Percentiles rank a stretch among this genome's conserved stretches.
Evolutionary conservation across 495 filamentous ascomycete genomes (phyloP).

Genomic region (Emericellopsis terricola): DNA sequence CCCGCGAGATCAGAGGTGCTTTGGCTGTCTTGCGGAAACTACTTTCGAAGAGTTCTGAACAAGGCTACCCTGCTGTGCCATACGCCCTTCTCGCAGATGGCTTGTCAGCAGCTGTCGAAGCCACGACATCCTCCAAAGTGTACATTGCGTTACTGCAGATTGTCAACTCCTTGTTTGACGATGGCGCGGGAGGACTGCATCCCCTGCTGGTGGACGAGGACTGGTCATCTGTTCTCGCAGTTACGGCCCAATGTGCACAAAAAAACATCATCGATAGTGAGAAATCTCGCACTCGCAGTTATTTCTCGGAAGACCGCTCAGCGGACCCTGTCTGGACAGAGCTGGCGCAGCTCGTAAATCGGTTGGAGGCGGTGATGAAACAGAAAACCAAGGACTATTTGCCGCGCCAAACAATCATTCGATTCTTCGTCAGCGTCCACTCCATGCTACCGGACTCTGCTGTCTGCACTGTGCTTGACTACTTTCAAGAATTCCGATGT

Average conservation of each 20-base stretch:
- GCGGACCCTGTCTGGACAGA: conserved; percentile 12
- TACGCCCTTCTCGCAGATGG: conserved; percentile 38
- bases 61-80: conserved; percentile 44
- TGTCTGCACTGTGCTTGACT: conserved; percentile 36
- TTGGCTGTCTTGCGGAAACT: conserved; percentile 51
- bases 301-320: conserved; percentile 12
- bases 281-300: conserved; percentile 5
- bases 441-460: conserved; percentile 38
- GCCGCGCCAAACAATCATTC: conserved; percentile 43
- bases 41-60: conserved; percentile 35
- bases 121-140: conserved; percentile 28
- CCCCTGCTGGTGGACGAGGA: conserved; percentile 30
- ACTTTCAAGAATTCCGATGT: conserved; percentile 40
- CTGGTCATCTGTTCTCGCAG: conserved; percentile 30
- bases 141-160: conserved; percentile 36
- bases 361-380: conserved; percentile 23
- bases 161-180: conserved; percentile 30
- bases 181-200: conserved; percentile 20
- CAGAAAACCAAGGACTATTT: conserved; percentile 23
- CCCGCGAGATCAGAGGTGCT: conserved; percentile 41
- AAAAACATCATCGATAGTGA: conserved; percentile 10
- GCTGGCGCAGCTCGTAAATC: conserved; percentile 15
- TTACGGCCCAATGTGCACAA: conserved; percentile 23
- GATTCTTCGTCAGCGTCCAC: conserved; percentile 48
- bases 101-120: conserved; percentile 38